Base-by-base conservation (phyloP, 495 filamentous ascomycete genomes). In the Tricharina praecox region DNA sequence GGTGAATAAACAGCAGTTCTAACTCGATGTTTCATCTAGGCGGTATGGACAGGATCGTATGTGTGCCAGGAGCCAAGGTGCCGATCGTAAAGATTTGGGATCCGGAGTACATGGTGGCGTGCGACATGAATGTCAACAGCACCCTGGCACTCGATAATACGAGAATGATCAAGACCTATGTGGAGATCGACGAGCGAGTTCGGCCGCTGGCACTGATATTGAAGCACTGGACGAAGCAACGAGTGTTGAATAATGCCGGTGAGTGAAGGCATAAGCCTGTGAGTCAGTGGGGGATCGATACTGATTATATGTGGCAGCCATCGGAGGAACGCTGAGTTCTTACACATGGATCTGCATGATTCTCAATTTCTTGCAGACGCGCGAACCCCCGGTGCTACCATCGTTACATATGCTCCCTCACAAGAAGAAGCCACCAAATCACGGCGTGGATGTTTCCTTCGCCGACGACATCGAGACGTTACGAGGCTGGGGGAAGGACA, bases 291-390 rank as follows among this genome's bases (percentile, higher is more conserved):
- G 15, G 15, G 30, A 19, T 18, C 44, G 18, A 41, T 19, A 54
- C 55, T 56, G 40, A 59, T 32, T 23, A 43, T 42, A 19, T 9
- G n/a, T 25, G 40, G 26, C 56, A 93, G 88, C 81, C 30, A 77
- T 87, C 56, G 90, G 92, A 47, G 92, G 85, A 35, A 97, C 90
- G 4, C 68, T 97, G 20, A 95, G 90, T 63, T 96, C 92, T 8
- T 97, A 97, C 59, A 93, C 90, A n/a, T 97, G 90, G 90, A 95
- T 94, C 62, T 96, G 90, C 67, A 76, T 96, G 74, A 93, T 96
- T 52, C 79, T 97, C 55, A 90, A 86, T 50, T 97, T 96, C 62
- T 71, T 97, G 25, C 90, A 97, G 64, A 81, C 82, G 24, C 76
- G 90, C 55, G 70, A 85, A 50, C 85, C 88, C 35, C 87, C 87